Evolutionary conservation across 1,284 basidiomycete species (phyloP).

Genomic region (Apiotrichum gamsii): DNA sequence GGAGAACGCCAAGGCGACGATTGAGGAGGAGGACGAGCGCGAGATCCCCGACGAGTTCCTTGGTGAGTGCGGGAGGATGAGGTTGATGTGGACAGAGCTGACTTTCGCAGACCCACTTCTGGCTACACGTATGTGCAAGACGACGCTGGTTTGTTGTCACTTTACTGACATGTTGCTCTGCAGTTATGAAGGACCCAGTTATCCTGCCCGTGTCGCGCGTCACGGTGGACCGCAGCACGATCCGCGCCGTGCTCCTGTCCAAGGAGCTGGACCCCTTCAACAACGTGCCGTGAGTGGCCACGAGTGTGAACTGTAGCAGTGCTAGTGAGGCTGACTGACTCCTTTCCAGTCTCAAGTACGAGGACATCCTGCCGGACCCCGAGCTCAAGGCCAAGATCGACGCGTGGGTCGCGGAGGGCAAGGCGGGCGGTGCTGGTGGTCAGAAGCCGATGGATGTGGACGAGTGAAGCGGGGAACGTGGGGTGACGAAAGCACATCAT

Average conservation of each 20-base stretch:
- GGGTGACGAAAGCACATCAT: too few relatives aligned
- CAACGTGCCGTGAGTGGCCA: slow-evolving; percentile 55
- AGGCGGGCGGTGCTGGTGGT: slow-evolving; percentile 15
- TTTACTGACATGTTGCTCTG: slow-evolving; percentile 4
- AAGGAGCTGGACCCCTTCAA: slow-evolving; percentile 90
- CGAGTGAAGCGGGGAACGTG: slow-evolving; percentile 15
- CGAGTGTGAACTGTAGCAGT: too few relatives aligned
- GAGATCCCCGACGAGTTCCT: slow-evolving; percentile 95
- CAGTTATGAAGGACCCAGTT: slow-evolving; percentile 97
- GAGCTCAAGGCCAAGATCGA: slow-evolving; percentile 62
- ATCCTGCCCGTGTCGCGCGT: slow-evolving; percentile 75
- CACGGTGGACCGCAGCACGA: slow-evolving; percentile 82
- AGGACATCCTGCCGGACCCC: slow-evolving; percentile 68
- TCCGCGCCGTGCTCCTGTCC: slow-evolving; percentile 89
- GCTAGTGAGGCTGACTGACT: not conserved
- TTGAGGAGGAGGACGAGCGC: slow-evolving; percentile 82
- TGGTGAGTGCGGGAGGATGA: slow-evolving; percentile 63
- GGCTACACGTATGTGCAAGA: slow-evolving; percentile 24
- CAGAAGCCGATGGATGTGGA: slow-evolving; percentile 37
- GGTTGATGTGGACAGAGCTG: too few relatives aligned
- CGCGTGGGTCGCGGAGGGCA: slow-evolving; percentile 55
- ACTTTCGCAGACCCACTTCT: slow-evolving; percentile 27
- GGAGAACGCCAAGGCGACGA: slow-evolving; percentile 68
- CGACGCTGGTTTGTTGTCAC: not conserved
- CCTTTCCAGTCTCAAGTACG: slow-evolving; percentile 56